Evolutionary conservation across 805 yeast genomes (phyloP).

Genomic region (Myxozyma geophila): DNA sequence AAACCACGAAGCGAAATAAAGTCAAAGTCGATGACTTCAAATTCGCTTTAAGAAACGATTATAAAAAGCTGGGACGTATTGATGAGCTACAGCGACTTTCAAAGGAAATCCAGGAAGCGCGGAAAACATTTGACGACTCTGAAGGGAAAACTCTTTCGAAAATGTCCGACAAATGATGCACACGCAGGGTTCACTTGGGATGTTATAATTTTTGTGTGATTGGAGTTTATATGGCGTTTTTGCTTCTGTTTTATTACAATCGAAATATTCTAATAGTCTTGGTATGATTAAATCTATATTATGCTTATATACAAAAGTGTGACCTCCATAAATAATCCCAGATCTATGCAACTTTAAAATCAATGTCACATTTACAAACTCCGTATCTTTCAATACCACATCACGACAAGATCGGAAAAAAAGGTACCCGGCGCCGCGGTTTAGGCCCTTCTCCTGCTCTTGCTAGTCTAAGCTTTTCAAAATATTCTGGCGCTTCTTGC

Average conservation of each 20-base stretch:
- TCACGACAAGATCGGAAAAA: conserved; percentile 6
- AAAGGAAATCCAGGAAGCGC: conserved; percentile 65
- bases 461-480: not conserved
- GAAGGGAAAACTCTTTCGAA: conserved; percentile 51
- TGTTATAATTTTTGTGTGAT: no score
- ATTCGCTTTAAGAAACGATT: conserved; percentile 69
- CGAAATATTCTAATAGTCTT: not conserved
- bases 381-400: not conserved
- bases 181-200: not conserved
- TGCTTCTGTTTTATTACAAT: not conserved
- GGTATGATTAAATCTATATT: not conserved
- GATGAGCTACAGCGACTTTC: conserved; percentile 65
- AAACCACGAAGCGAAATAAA: conserved; percentile 60
- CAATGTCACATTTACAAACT: not conserved
- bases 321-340: not conserved
- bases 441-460: not conserved
- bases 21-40: conserved; percentile 73
- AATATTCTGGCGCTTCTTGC: conserved; percentile 1
- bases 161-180: conserved; percentile 11
- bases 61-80: conserved; percentile 69
- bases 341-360: not conserved
- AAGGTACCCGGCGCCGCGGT: conserved; percentile 3
- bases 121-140: conserved; percentile 66
- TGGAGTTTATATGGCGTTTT: not conserved
- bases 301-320: conserved; percentile 3